Conservation (phyloP, 768 basidiomycete species). For the Psilocybe cyanescens region DNA sequence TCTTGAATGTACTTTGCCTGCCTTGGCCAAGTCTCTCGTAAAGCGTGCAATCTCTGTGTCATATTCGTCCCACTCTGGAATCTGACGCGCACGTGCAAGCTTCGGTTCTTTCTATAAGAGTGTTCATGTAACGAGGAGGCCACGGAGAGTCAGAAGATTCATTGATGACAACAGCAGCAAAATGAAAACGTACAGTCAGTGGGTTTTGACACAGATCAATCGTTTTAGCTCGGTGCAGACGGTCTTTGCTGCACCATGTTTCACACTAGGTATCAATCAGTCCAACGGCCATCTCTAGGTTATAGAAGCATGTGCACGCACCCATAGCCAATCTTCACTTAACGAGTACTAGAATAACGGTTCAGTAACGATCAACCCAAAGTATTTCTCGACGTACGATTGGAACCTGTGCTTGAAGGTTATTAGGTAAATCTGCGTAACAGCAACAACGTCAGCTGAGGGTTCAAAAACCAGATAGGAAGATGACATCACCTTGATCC, state of each 20-base stretch:
- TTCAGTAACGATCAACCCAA: not conserved
- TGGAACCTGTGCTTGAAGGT: constrained; percentile 88
- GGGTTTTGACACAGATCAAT: constrained; percentile 98
- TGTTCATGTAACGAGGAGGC: not conserved
- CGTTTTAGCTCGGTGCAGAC: constrained; percentile 80
- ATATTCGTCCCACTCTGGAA: constrained; percentile 97
- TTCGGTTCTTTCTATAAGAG: constrained; percentile 91
- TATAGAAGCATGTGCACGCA: constrained; percentile 33
- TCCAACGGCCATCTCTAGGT: too few species aligned
- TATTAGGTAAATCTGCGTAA: constrained; percentile 87
- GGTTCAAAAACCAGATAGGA: not conserved
- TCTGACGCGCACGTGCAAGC: constrained; percentile 87
- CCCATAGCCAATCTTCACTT: constrained; percentile 96
- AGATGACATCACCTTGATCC: constrained; percentile 74
- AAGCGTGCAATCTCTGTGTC: constrained; percentile 90
- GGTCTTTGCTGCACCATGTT: constrained; percentile 96
- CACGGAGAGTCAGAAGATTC: not conserved
- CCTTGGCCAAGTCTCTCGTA: constrained; percentile 68
- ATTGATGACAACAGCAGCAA: not conserved
- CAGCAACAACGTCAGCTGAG: not conserved
- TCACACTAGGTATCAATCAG: constrained; percentile 67
- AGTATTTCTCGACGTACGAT: constrained; percentile 63
- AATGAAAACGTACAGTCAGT: constrained; percentile 66
- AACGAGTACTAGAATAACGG: constrained; percentile 68
- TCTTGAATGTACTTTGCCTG: constrained; percentile 70